Evolutionary conservation across 257 asterid species (phyloP).

Genomic region (Primulina eburnea): DNA sequence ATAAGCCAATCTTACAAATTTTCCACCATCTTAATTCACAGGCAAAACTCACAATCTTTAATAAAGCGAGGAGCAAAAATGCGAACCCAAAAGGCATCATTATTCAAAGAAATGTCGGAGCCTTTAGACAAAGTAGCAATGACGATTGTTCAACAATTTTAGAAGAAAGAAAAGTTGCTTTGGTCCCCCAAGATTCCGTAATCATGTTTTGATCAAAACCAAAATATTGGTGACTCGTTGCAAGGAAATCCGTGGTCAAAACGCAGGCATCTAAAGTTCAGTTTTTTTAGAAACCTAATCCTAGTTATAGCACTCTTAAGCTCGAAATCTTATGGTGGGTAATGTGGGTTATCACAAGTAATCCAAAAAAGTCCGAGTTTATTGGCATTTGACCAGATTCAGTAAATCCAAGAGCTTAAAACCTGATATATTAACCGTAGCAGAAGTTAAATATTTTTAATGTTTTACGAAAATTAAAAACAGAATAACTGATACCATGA

Average conservation of each 20-base stretch:
- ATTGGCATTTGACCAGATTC: not conserved
- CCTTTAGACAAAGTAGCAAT: slow-evolving; percentile 21
- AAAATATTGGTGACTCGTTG: not conserved
- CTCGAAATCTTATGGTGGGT: too few species aligned
- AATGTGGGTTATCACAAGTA: too few species aligned
- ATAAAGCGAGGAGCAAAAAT: not conserved
- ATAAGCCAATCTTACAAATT: not conserved
- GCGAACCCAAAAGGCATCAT: slow-evolving; percentile 11
- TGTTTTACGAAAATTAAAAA: not conserved
- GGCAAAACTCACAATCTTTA: slow-evolving; percentile 21
- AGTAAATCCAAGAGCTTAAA: not conserved
- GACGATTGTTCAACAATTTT: slow-evolving; percentile 9
- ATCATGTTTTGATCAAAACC: too few species aligned
- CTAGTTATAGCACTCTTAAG: too few species aligned
- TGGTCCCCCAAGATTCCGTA: not conserved
- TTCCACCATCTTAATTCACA: slow-evolving; percentile 15
- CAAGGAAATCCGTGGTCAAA: not conserved
- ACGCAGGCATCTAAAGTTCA: too few species aligned
- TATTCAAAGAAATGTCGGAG: slow-evolving; percentile 22
- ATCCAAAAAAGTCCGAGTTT: not conserved
- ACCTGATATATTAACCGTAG: not conserved
- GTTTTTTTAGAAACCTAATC: too few species aligned
- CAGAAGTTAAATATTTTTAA: not conserved
- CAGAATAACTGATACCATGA: not conserved
- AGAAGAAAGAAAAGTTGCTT: not conserved